A percentile compares a stretch with the other conserved stretches of the same genome.
These are phyloP conservation scores for Thyridium curvatum DNA, from an alignment of 2,329 filamentous ascomycete species.

Conservation along the genomic window DNA sequence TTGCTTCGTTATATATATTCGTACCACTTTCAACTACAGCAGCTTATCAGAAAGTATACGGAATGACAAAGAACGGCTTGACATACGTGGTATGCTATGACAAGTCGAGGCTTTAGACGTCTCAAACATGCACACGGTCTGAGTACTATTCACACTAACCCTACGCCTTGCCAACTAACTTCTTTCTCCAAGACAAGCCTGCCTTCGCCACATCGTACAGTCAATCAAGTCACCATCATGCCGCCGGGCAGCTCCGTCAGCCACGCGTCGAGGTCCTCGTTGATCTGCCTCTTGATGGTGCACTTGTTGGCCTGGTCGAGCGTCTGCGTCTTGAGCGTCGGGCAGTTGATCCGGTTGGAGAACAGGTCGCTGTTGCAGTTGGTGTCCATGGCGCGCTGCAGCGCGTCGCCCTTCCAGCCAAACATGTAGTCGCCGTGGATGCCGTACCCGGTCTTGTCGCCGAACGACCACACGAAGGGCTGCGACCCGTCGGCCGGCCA, in stretches of 20 bases:
- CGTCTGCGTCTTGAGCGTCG: constrained; percentile 3
- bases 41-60: no score
- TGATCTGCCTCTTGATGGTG: constrained; percentile 4
- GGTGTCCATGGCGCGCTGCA: constrained; percentile 5
- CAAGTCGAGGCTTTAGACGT: no score
- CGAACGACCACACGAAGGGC: constrained; percentile 8
- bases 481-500: constrained; percentile 7
- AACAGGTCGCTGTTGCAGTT: constrained; percentile 1
- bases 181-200: no score
- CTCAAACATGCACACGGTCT: no score
- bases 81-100: no score
- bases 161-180: no score
- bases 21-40: no score
- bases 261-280: constrained; percentile 5
- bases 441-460: constrained; percentile 7
- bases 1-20: no score
- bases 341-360: constrained; percentile 1
- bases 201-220: no score
- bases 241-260: constrained; percentile 1
- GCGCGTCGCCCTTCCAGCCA: constrained; percentile 8
- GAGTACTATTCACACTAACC: no score
- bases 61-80: no score
- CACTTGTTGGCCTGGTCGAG: constrained; percentile 3
- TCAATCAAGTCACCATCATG: no score
- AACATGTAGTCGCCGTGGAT: constrained; percentile 8